Conservation (phyloP, 176 grass and related monocot genomes). For the Eragrostis nindensis region DNA sequence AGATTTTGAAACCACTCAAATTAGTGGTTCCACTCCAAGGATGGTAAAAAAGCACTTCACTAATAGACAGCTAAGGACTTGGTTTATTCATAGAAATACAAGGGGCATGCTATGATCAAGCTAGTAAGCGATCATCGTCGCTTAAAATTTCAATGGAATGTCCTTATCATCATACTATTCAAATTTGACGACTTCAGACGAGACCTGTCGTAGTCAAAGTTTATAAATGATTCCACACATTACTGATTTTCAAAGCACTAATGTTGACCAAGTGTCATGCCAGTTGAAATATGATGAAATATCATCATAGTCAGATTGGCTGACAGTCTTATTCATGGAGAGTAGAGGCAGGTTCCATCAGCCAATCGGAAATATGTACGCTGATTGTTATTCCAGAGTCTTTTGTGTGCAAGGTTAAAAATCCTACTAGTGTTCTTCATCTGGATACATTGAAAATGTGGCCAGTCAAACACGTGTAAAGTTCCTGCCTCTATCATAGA, state of each 20-base stretch:
- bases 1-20: too few relatives aligned
- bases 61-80: not conserved
- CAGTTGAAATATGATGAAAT: not conserved
- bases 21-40: too few relatives aligned
- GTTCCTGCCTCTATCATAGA: not conserved
- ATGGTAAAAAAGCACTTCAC: too few relatives aligned
- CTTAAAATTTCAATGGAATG: not conserved
- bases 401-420: not conserved
- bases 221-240: conserved; percentile 12
- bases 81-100: not conserved
- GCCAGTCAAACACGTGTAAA: not conserved
- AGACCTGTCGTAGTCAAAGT: conserved; percentile 1
- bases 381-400: not conserved
- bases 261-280: not conserved
- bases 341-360: not conserved
- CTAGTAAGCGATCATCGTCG: not conserved
- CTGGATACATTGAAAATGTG: not conserved
- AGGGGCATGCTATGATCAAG: not conserved
- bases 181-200: not conserved
- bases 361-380: not conserved
- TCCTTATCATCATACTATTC: conserved; percentile 2
- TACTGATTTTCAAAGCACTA: conserved; percentile 27
- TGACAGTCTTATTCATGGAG: not conserved
- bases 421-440: not conserved
- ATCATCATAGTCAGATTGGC: not conserved